Base-by-base conservation (phyloP, 441 rosid genomes). In the Raphanus hybrid region DNA sequence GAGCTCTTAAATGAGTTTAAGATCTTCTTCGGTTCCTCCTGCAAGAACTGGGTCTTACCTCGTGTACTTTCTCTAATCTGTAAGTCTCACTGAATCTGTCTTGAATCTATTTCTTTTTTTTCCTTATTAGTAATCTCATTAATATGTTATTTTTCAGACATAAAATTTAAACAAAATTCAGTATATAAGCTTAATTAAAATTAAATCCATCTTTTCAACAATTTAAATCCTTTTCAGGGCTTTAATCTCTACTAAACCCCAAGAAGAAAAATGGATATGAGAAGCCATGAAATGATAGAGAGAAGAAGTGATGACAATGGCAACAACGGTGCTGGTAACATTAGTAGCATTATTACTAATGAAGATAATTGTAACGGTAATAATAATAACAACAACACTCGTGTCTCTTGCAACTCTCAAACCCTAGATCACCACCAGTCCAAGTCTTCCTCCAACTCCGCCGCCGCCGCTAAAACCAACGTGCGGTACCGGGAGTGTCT, bases 401-500 rank as follows among this genome's bases (percentile, higher is more conserved):
- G 78, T 60, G 84, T 85, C 39, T 78, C 32, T 62, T 48, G 78
- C 78, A 78, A 73, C 69, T 74, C 83, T 79, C 92, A 88, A 87
- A 84, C 93, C 92, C 87, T 90, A 87, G 93, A 92, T 80, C 93
- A 85, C 11, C 67, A 45, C 48, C 68, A 75, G 12, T 23, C 73
- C 0, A 71, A 80, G 55, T 80, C 83, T 29, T 54, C 80, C 3
- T 84, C 78, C 71, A 81, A 27, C 69, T 64, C 58, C 75, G 80
- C 86, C 65, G 39, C 41, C 67, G 39, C 41, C 67, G 80, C 82
- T 23, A 86, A 84, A 62, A 5, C 86, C 12, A 14, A 76, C 26
- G 45, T 83, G 29, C 75, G 92, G 75, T 95, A 92, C 83, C 84
- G 94, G 2, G 99, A 95, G 72, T 95, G 98, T 73, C 89, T 88